A percentile compares a stretch with the other conserved stretches of the same genome.
Conservation (phyloP, 2,329 filamentous ascomycete genomes). For the Endoconidiophora polonica region DNA sequence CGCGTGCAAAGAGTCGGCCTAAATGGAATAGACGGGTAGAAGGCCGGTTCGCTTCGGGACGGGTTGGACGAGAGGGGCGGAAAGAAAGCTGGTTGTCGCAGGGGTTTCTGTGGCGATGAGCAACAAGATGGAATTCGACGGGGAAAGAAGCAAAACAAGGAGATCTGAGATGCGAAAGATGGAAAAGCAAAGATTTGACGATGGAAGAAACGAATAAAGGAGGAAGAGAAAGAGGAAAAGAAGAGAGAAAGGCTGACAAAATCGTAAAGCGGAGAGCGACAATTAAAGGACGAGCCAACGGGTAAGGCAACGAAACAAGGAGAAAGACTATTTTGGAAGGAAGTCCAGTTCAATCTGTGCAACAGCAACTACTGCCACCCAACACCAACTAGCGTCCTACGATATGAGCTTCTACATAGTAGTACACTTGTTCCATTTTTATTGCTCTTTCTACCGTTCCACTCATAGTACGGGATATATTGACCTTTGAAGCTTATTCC, state of each 20-base stretch:
- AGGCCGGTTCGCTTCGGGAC: too few relatives aligned
- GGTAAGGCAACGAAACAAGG: slow-evolving; percentile 2
- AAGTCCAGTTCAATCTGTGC: not conserved
- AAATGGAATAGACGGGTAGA: too few relatives aligned
- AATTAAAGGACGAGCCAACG: slow-evolving; percentile 5
- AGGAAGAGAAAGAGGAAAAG: not conserved
- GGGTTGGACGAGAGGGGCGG: not conserved
- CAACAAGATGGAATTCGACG: not conserved
- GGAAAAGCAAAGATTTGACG: not conserved
- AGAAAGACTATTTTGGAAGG: not conserved
- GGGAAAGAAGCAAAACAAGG: not conserved
- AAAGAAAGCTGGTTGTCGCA: not conserved
- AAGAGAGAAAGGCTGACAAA: not conserved
- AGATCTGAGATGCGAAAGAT: not conserved
- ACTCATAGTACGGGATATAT: too few relatives aligned
- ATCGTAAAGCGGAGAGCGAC: not conserved
- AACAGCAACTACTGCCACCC: not conserved
- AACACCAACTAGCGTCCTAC: not conserved
- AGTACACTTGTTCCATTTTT: too few relatives aligned
- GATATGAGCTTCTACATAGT: too few relatives aligned
- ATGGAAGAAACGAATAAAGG: not conserved
- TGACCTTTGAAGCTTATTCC: too few relatives aligned
- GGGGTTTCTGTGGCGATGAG: too few relatives aligned
- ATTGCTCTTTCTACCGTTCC: too few relatives aligned
- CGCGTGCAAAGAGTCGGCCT: too few relatives aligned